Base-by-base conservation (phyloP, 371 early-diverging fungal genomes). In the Mucor irregularis region DNA sequence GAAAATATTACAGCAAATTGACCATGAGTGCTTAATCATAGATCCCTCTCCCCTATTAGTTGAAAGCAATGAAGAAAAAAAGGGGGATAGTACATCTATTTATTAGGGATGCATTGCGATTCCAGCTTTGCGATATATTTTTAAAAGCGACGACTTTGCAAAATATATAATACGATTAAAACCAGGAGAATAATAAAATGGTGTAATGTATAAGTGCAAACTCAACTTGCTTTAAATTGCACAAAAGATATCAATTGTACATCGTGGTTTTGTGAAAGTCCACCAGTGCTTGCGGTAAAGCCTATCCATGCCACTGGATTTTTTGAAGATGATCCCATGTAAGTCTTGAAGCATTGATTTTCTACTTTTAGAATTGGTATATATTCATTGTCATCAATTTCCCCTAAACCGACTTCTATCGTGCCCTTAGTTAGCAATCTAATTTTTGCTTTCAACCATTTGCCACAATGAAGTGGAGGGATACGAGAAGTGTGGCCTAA, bases 221-320 rank as follows among this genome's bases (percentile, higher is more conserved):
- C n/a, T n/a, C n/a, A 47, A 30, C 31, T 17, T 46, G 21, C 11
- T 9, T 31, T 48, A 42, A 39, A 57, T 28, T 49, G 35, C 5
- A n/a, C 28, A 7, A 49, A 7, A 43, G 58, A 58, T 2, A 42
- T 53, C 45, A 40, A 45, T 21, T 57, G 56, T 14, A 81, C 56
- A 48, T 82, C 74, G 55, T 82, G 81, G 10, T 56, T 67, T 44
- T 83, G 73, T 5, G 62, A 51, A 0, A 83, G 49, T 19, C 83
- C 83, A 14, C 83, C 83, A 24, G 83, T 83, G 28, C 76, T 71
- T 7, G 81, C 83, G 11, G 83, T 79, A 46, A 79, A 79, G 0
- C 83, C 83, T 47, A 83, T 39, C 73, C 65, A 64, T 19, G 60
- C 65, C 19, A n/a, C 22, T 1, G 58, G 19, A 40, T 44, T 13